Base-by-base conservation (phyloP, 108 stramenopile species). In the Conticribra guillardii region DNA sequence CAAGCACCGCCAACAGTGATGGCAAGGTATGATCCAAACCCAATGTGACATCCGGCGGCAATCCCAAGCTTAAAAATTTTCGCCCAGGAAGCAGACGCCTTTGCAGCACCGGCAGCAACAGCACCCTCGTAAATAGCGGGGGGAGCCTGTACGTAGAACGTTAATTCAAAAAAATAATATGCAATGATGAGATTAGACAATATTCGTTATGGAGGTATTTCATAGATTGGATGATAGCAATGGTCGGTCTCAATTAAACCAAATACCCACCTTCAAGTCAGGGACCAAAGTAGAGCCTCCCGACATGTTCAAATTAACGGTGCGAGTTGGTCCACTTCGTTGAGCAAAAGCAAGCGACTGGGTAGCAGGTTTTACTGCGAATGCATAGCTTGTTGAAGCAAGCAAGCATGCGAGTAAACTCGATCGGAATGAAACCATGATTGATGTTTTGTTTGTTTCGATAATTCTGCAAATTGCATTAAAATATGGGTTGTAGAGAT, bases 61-160 rank as follows among this genome's bases (percentile, higher is more conserved):
- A 95, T 82, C 7, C 89, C 94, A 16, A 92, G 87, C 80, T 84
- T 92, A 61, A 95, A 92, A 49, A 91, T 92, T 64, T 95, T 89
- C 17, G 45, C 71, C 74, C 81, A 87, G 23, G 83, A 37, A 48
- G 71, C 81, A 30, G 85, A 81, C 23, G 88, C 87, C 56, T 94
- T 94, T 46, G 88, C 86, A 22, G 82, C 87, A 52, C 92, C 92
- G 26, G 88, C 88, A 31, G 88, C 86, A 48, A 91, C 90, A 30
- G 90, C 88, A 21, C 90, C 88, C 45, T 87, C 81, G 53, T 91
- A 91, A 21, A 91, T 71, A 16, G 88, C 82, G 18, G 90, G 61
- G 53, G 90, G 90, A 34, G 90, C 67, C 89, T 88, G 8, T 46
- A 51, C 30, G 7, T 59, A 37, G 15, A 8, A 62, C 16, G 44